Percentiles rank a stretch among this genome's conserved stretches.
Evolutionary conservation across 1,139 yeast species (phyloP).

Genomic region (Chernovozyma sophiae-reginae): DNA sequence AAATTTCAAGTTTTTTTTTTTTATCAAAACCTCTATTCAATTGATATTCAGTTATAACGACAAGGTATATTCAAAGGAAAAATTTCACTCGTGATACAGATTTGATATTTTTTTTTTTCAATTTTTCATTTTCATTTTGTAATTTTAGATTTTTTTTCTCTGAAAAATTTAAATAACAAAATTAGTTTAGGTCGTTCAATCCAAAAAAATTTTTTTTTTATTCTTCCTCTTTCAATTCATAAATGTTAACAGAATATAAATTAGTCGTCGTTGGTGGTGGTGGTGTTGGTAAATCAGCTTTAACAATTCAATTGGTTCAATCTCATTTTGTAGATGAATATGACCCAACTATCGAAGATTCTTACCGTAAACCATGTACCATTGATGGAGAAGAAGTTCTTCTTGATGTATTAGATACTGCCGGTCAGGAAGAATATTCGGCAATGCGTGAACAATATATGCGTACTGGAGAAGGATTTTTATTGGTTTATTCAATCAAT

Average conservation of each 20-base stretch:
- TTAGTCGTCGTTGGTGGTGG: slow-evolving; percentile 97
- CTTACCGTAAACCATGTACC: slow-evolving; percentile 53
- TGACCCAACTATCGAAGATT: slow-evolving; percentile 95
- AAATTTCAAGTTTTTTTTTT: too few species aligned
- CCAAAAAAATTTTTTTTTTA: too few species aligned
- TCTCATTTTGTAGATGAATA: slow-evolving; percentile 93
- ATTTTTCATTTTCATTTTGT: too few species aligned
- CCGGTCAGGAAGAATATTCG: slow-evolving; percentile 96
- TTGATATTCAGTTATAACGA: too few species aligned
- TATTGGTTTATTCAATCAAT: slow-evolving; percentile 79
- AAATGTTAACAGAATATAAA: slow-evolving; percentile 61
- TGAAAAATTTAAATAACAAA: too few species aligned
- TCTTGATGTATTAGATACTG: slow-evolving; percentile 86
- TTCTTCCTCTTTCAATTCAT: not conserved
- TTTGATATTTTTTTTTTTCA: too few species aligned
- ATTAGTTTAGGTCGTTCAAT: too few species aligned
- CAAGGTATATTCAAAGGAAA: too few species aligned
- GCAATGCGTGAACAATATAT: slow-evolving; percentile 95
- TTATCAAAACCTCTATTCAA: too few species aligned
- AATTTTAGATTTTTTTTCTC: too few species aligned
- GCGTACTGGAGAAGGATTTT: slow-evolving; percentile 89
- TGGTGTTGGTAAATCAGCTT: slow-evolving; percentile 96
- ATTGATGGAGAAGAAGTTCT: slow-evolving; percentile 49
- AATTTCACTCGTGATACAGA: too few species aligned
- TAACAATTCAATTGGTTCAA: slow-evolving; percentile 86